Percentiles rank a stretch among this genome's conserved stretches.
phyloP scores from a whole-genome alignment of 306 rosid genomes.

The Ochetophila trinervis region DNA sequence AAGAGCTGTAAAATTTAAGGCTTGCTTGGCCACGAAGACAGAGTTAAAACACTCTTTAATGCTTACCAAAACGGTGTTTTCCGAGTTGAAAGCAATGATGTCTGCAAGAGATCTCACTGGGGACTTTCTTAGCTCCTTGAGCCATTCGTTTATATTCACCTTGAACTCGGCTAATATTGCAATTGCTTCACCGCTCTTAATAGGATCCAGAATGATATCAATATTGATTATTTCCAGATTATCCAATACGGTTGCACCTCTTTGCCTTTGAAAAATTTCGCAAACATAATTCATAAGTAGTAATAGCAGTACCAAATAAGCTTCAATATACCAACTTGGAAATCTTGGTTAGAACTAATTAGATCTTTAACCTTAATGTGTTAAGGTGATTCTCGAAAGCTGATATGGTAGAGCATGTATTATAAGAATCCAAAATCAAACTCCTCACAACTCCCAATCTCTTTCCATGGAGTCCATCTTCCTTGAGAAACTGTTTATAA shows the following conservation, averaged over 20 bases:
- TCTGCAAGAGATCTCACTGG: slow-evolving; percentile 54
- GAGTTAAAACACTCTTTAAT: not conserved
- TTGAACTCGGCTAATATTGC: slow-evolving; percentile 45
- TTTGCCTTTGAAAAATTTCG: slow-evolving; percentile 31
- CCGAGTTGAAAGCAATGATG: slow-evolving; percentile 49
- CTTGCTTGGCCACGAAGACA: not conserved
- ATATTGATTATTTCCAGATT: slow-evolving; percentile 52
- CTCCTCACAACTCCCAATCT: slow-evolving; percentile 61
- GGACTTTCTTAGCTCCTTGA: slow-evolving; percentile 42
- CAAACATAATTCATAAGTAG: not conserved
- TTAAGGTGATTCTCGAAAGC: slow-evolving; percentile 45
- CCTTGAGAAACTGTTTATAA: slow-evolving; percentile 48
- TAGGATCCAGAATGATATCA: slow-evolving; percentile 27
- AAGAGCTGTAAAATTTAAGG: no score
- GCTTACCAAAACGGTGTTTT: slow-evolving; percentile 43
- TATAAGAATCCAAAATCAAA: slow-evolving; percentile 33
- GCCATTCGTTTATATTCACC: slow-evolving; percentile 37
- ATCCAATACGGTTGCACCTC: slow-evolving; percentile 61
- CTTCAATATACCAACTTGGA: not conserved
- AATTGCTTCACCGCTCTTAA: slow-evolving; percentile 33
- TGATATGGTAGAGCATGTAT: slow-evolving; percentile 35
- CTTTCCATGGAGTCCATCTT: slow-evolving; percentile 59
- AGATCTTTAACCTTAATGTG: slow-evolving; percentile 33
- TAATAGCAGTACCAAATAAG: not conserved
- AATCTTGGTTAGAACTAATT: no score